A percentile compares a stretch with the other conserved stretches of the same genome.
These are phyloP conservation scores for Boletus pseudopeckii DNA, from an alignment of 768 basidiomycete species.

Conservation along the genomic window DNA sequence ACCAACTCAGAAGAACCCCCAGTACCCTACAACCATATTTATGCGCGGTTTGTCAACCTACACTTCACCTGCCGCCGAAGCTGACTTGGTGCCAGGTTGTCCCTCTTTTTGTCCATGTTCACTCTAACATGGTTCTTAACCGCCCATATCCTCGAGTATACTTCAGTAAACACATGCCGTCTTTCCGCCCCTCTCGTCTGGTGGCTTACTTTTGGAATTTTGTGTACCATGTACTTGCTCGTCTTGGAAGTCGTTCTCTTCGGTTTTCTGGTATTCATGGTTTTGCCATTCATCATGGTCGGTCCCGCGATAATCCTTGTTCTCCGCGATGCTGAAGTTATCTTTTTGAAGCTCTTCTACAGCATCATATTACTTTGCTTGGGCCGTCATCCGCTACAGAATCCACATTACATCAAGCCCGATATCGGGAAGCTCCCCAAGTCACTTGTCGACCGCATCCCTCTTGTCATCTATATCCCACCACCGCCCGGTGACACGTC, in stretches of 20 bases:
- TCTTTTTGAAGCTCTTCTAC: conserved; percentile 57
- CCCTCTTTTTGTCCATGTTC: conserved; percentile 62
- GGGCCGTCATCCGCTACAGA: conserved; percentile 76
- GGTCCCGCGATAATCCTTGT: conserved; percentile 27
- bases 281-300: conserved; percentile 78
- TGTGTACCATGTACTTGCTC: conserved; percentile 78
- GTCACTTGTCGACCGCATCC: conserved; percentile 71
- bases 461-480: conserved; percentile 83
- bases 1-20: conserved; percentile 26
- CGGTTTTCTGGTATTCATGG: conserved; percentile 71
- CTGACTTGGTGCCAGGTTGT: conserved; percentile 39
- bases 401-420: conserved; percentile 68
- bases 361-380: conserved; percentile 76
- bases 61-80: background rate
- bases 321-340: conserved; percentile 3
- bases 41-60: conserved; percentile 23
- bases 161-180: conserved; percentile 71
- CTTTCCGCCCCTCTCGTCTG: conserved; percentile 74
- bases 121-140: conserved; percentile 82
- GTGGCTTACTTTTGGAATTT: conserved; percentile 82
- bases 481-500: conserved; percentile 56
- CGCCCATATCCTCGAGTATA: conserved; percentile 77
- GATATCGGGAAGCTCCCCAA: conserved; percentile 75
- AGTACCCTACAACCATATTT: conserved; percentile 26
- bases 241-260: conserved; percentile 69